Base-by-base conservation (phyloP, 2,329 filamentous ascomycete genomes). In the Rhexocercosporidium sp. region DNA sequence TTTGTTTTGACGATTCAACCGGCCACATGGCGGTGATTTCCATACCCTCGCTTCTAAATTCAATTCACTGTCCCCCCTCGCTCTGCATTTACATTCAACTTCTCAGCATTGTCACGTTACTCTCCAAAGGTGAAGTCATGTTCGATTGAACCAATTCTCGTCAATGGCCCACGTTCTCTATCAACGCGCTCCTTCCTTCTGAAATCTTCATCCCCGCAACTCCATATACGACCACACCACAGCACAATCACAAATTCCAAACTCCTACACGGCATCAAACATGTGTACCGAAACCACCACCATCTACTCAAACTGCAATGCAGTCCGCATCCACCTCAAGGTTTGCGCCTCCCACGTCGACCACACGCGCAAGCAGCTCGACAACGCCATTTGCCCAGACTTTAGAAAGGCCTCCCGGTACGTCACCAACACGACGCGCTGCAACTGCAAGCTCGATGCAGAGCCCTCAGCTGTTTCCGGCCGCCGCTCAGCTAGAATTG, bases 321-420 rank as follows among this genome's bases (percentile, higher is more conserved):
- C 62, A 6, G 54, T 59, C 9, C 41, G 46, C 18, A 20, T 53
- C 20, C 53, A 65, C 47, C 44, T 51, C 41, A 12, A 37, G 3
- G 12, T 66, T 29, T 70, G 63, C 57, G 22, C 34, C 12, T 14
- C 18, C 2, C 63, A 67, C 22, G 59, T 70, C 53, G 63, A 64
- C 4, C 66, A 70, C 57, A 70, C 68, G 1, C 56, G 41, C 51
- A 39, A 9, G 25, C 64, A 68, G 20, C 20, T 68, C 29, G 68
- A 70, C 29, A 62, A 59, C 22, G 9, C 8, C 2, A 60, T 60
- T n/a, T 70, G 68, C 53, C 63, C 56, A 18, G 8, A 27, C 27
- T 51, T 59, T 8, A 7, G 18, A 3, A 41, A 44, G 12, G 18
- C 7, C 20, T 12, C 14, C n/a, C 5, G 18, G 5, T 20, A 37